Evolutionary conservation across 2,329 filamentous ascomycete species (phyloP).

Genomic region (Penicillium hesseltinei): DNA sequence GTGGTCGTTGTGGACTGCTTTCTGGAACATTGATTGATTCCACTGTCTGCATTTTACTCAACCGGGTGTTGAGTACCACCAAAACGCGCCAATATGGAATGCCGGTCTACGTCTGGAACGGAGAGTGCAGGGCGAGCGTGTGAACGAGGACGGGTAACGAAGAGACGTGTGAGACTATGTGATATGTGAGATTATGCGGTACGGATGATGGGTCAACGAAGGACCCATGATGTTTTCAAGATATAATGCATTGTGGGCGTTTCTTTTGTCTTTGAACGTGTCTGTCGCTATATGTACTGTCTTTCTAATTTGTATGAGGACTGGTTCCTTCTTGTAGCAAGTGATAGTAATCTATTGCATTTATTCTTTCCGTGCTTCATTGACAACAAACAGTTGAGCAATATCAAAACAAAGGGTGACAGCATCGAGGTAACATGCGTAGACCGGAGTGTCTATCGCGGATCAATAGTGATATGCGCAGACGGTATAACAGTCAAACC

Average conservation of each 20-base stretch:
- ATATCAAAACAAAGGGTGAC: not conserved
- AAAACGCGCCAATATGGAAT: not conserved
- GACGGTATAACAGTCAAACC: too few species aligned
- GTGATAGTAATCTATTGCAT: not conserved
- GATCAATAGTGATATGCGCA: not conserved
- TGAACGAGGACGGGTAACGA: too few species aligned
- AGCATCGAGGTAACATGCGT: not conserved
- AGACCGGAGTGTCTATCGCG: not conserved
- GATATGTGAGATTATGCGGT: too few species aligned
- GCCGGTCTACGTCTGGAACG: not conserved
- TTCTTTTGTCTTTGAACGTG: not conserved
- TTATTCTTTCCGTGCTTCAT: not conserved
- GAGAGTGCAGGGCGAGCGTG: not conserved
- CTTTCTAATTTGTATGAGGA: not conserved
- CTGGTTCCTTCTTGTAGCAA: not conserved
- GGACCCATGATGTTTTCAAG: not conserved
- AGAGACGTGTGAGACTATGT: not conserved
- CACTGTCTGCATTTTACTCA: not conserved
- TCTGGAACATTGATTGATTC: not conserved
- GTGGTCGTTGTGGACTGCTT: not conserved
- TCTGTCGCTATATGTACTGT: not conserved
- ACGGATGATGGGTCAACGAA: not conserved
- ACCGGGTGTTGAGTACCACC: not conserved
- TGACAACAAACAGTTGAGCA: not conserved
- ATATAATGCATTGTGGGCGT: conserved; percentile 1